These are phyloP conservation scores for Malassezia arunalokei DNA, from an alignment of 1,284 basidiomycete species.

Conservation along the genomic window DNA sequence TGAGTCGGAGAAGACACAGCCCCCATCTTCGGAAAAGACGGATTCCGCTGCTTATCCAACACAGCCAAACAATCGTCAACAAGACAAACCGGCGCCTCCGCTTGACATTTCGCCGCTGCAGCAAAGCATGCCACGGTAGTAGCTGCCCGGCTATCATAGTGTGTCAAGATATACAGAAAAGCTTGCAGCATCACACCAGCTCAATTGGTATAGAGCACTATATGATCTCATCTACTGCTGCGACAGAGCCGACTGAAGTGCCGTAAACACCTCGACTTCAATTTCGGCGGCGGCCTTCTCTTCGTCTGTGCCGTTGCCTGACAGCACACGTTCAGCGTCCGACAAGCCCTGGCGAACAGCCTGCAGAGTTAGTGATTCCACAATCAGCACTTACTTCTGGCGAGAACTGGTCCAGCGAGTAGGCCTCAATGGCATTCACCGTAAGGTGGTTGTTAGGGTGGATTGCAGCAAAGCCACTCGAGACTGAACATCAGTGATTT, in stretches of 20 bases:
- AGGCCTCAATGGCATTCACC: slow-evolving; percentile 93
- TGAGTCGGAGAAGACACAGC: too few relatives aligned
- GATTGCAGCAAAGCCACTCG: slow-evolving; percentile 91
- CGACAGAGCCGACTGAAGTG: slow-evolving; percentile 69
- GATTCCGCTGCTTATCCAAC: too few relatives aligned
- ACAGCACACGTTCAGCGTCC: slow-evolving; percentile 72
- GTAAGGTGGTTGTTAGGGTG: slow-evolving; percentile 94
- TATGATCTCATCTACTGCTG: slow-evolving; percentile 18
- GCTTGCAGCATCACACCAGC: neutral
- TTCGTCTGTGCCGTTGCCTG: slow-evolving; percentile 73
- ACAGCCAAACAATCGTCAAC: neutral
- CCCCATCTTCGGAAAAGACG: too few relatives aligned
- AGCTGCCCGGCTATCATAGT: neutral
- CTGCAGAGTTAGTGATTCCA: slow-evolving; percentile 37
- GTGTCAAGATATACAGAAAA: too few relatives aligned
- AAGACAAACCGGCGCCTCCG: neutral
- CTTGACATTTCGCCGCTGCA: slow-evolving; percentile 4
- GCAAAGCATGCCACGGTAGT: too few relatives aligned
- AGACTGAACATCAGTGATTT: slow-evolving; percentile 54
- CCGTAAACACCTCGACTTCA: slow-evolving; percentile 91
- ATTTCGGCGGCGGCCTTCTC: slow-evolving; percentile 89
- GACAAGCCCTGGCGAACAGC: slow-evolving; percentile 76
- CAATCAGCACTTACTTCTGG: slow-evolving; percentile 49
- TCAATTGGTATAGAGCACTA: neutral
- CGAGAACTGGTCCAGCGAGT: slow-evolving; percentile 80